phyloP scores from a whole-genome alignment of 495 filamentous ascomycete species.

The Tetracladium setigerum region DNA sequence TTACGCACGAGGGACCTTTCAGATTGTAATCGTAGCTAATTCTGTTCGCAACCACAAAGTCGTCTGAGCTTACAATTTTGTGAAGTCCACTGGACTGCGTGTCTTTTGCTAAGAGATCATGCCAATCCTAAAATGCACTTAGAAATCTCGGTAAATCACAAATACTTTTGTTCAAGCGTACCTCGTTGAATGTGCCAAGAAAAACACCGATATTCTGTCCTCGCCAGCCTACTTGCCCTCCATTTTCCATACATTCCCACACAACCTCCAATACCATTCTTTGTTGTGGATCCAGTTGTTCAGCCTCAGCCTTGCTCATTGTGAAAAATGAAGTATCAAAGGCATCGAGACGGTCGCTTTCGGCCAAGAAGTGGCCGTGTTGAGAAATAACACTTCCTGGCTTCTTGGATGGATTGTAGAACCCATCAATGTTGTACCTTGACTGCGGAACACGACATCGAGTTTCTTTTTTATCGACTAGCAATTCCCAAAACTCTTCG shows the following conservation, averaged over 20 bases:
- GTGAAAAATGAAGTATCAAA: slow-evolving; percentile 34
- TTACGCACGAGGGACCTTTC: slow-evolving; percentile 45
- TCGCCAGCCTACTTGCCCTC: slow-evolving; percentile 3
- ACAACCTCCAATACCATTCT: slow-evolving; percentile 46
- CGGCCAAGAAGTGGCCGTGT: slow-evolving; percentile 2
- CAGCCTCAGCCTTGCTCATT: slow-evolving; percentile 35
- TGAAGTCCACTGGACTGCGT: slow-evolving; percentile 44
- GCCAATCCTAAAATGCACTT: too few species aligned
- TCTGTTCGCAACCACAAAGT: slow-evolving; percentile 62
- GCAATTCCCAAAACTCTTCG: slow-evolving; percentile 5
- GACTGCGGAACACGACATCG: not conserved
- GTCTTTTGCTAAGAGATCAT: too few species aligned
- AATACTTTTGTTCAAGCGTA: slow-evolving; percentile 35
- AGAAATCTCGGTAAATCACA: slow-evolving; percentile 23
- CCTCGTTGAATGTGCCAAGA: slow-evolving; percentile 6
- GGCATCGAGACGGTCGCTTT: slow-evolving; percentile 1
- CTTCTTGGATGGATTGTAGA: not conserved
- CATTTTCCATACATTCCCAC: slow-evolving; percentile 15
- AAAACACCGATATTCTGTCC: slow-evolving; percentile 15
- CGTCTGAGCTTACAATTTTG: slow-evolving; percentile 28
- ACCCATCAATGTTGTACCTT: slow-evolving; percentile 3
- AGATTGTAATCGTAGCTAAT: slow-evolving; percentile 48
- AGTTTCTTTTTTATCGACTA: not conserved
- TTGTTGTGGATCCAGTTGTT: slow-evolving; percentile 50
- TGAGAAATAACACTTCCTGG: slow-evolving; percentile 2